Base-by-base conservation (phyloP, 2,329 filamentous ascomycete genomes). In the Sclerotinia borealis region DNA sequence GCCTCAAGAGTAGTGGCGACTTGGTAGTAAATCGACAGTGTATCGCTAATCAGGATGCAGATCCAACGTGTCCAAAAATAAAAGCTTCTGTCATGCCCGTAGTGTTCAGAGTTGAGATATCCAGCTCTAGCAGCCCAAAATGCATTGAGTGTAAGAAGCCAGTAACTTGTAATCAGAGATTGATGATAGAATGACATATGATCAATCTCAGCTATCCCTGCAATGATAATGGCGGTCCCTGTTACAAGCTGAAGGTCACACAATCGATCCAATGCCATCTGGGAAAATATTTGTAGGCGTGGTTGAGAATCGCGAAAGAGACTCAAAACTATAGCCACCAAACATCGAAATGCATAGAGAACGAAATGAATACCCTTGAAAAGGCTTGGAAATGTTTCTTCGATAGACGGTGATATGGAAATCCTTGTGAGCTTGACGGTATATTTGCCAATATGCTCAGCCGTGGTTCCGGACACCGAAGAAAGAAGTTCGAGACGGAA, bases 211-310 rank as follows among this genome's bases (percentile, higher is more conserved):
- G 43, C 62, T 7, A 66, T 41, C 11, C 47, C 66, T 11, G 63
- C 66, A 37, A 67, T 65, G 15, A 67, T 22, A 15, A 67, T 66
- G 3, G 64, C 55, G 1, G 54, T 66, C 7, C 66, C 63, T 22
- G 64, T 67, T 2, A 65, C 51, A 19, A 65, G 17, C 45, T 67
- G 64, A 4, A 67, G n/a, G 19, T 66, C 63, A 31, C 66, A 67
- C 9, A 66, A 49, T 19, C 58, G 47, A 56, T 65, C 59, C 9
- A 66, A 61, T 13, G 59, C 41, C 36, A 54, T 31, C 27, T 63
- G 55, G 8, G 59, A 58, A n/a, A 65, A 65, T 3, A 55, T 4
- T 22, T 52, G 49, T 6, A 58, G 48, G 25, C 41, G 58, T 4
- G 61, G 47, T 29, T 41, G 54, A 7, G 60, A 29, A 25, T 39